Conservation (phyloP, 768 basidiomycete species). For the Lactifluus volemus region DNA sequence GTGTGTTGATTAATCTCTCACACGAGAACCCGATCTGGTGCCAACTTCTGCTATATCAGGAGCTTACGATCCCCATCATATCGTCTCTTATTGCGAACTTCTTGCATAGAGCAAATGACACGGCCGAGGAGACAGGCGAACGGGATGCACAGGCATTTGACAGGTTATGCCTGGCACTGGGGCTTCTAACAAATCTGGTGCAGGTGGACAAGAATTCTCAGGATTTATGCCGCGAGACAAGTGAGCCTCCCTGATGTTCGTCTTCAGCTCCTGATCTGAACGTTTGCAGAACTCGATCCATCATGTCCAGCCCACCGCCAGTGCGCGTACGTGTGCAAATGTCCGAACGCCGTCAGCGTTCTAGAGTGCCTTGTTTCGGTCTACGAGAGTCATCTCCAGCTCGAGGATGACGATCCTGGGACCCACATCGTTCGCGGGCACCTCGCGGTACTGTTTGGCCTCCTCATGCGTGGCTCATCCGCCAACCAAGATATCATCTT, state of each 20-base stretch:
- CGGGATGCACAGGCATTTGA: slow-evolving; percentile 45
- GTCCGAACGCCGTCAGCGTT: slow-evolving; percentile 35
- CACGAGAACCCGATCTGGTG: slow-evolving; percentile 56
- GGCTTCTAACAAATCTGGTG: slow-evolving; percentile 67
- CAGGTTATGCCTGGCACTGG: slow-evolving; percentile 64
- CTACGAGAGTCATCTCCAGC: slow-evolving; percentile 35
- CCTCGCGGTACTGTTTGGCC: slow-evolving; percentile 62
- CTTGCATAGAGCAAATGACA: slow-evolving; percentile 22
- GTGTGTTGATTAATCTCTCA: slow-evolving; percentile 64
- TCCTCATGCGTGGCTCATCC: slow-evolving; percentile 32
- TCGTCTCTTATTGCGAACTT: slow-evolving; percentile 39
- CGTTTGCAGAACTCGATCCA: slow-evolving; percentile 39
- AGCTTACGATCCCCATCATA: slow-evolving; percentile 38
- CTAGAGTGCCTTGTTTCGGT: slow-evolving; percentile 44
- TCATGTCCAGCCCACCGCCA: slow-evolving; percentile 40
- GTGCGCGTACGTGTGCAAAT: slow-evolving; percentile 49
- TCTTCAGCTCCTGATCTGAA: slow-evolving; percentile 2
- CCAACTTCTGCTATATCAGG: slow-evolving; percentile 37
- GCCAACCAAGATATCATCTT: slow-evolving; percentile 29
- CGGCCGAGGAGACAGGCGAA: slow-evolving; percentile 21
- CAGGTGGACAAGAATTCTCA: slow-evolving; percentile 48
- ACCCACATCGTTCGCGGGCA: slow-evolving; percentile 56
- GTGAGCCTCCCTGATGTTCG: slow-evolving; percentile 32
- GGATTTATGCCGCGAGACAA: slow-evolving; percentile 35
- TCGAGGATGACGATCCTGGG: slow-evolving; percentile 24